These are phyloP conservation scores for Prosopis cineraria DNA, from an alignment of 306 rosid species.

Conservation along the genomic window DNA sequence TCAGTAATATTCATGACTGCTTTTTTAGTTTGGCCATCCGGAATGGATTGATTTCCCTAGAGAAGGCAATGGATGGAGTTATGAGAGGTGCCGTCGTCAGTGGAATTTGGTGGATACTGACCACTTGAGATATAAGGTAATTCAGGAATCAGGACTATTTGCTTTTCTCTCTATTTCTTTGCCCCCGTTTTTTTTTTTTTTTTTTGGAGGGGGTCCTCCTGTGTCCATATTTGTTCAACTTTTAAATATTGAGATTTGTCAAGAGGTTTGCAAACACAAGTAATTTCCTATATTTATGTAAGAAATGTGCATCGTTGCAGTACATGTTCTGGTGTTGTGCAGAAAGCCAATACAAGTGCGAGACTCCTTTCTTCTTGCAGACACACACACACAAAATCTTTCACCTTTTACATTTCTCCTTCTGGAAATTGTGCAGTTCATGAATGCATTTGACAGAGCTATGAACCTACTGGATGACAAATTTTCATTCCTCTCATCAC, in stretches of 20 bases:
- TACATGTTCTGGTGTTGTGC: slow-evolving; percentile 3
- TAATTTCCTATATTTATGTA: background rate
- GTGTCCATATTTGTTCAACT: slow-evolving; percentile 4
- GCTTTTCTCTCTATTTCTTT: background rate
- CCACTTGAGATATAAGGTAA: slow-evolving; percentile 88
- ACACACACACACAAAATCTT: slow-evolving; percentile 17
- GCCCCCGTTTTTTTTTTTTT: background rate
- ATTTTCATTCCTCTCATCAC: slow-evolving; percentile 71
- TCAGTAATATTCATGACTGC: slow-evolving; percentile 19
- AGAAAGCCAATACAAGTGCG: slow-evolving; percentile 10
- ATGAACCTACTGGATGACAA: slow-evolving; percentile 91
- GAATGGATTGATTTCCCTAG: slow-evolving; percentile 99
- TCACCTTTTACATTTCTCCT: slow-evolving; percentile 8
- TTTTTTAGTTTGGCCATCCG: slow-evolving; percentile 90
- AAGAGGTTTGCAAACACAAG: background rate
- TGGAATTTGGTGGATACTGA: slow-evolving; percentile 87
- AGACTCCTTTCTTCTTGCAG: slow-evolving; percentile 24
- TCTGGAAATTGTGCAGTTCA: slow-evolving; percentile 64
- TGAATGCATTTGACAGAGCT: slow-evolving; percentile 92
- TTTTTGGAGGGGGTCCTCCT: background rate
- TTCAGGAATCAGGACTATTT: background rate
- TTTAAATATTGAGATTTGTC: background rate
- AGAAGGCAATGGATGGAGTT: slow-evolving; percentile 98
- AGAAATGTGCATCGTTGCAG: background rate
- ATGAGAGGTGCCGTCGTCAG: slow-evolving; percentile 93